Conservation (phyloP, 73 alveolate species). For the Paramecium biaurelia region DNA sequence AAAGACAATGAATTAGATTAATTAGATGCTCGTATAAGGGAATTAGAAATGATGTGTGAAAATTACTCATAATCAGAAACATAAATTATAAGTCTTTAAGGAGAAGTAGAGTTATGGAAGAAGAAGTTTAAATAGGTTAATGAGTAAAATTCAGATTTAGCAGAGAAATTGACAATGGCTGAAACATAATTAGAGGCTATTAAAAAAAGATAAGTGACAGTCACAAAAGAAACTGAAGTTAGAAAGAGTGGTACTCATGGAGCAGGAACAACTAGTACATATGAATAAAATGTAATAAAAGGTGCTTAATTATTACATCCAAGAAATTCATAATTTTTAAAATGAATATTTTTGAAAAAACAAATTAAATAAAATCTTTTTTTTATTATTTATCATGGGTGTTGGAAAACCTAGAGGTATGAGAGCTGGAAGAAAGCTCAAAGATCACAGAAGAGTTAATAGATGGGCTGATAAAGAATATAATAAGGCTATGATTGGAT, state of each 20-base stretch:
- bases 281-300: not conserved
- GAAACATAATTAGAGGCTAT: constrained; percentile 24
- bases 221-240: constrained; percentile 3
- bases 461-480: constrained; percentile 81
- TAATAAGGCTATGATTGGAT: constrained; percentile 74
- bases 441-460: constrained; percentile 65
- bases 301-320: not conserved
- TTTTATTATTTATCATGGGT: constrained; percentile 43
- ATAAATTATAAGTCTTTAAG: not conserved
- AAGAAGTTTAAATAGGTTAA: not conserved
- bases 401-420: constrained; percentile 69
- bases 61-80: not conserved
- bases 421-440: constrained; percentile 68
- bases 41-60: not conserved
- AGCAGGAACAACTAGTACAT: not conserved
- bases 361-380: constrained; percentile 32
- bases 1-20: constrained; percentile 18
- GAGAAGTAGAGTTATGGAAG: constrained; percentile 33
- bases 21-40: not conserved
- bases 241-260: constrained; percentile 27
- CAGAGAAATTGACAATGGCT: constrained; percentile 28
- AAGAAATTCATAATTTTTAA: not conserved
- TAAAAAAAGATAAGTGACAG: not conserved
- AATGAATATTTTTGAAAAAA: constrained; percentile 20
- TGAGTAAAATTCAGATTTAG: not conserved